phyloP scores from a whole-genome alignment of 495 filamentous ascomycete species.

The Immersiella caudata region DNA sequence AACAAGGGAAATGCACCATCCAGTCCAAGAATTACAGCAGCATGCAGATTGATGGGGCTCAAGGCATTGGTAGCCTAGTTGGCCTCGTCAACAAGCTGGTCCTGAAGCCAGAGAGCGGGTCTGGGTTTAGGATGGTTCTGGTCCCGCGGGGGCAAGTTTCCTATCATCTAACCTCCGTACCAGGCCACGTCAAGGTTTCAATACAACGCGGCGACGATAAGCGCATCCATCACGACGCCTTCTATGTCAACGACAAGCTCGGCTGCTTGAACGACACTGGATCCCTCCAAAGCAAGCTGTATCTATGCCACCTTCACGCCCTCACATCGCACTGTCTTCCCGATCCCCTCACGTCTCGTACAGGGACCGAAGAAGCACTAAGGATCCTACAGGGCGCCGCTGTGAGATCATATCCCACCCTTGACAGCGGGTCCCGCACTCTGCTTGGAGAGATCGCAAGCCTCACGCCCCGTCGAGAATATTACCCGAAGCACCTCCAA shows the following conservation, averaged over 20 bases:
- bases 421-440: conserved; percentile 43
- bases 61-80: conserved; percentile 54
- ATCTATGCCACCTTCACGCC: conserved; percentile 61
- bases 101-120: conserved; percentile 34
- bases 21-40: conserved; percentile 36
- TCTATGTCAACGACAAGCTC: conserved; percentile 52
- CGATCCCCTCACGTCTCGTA: conserved; percentile 59
- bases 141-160: conserved; percentile 52
- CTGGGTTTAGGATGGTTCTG: conserved; percentile 46
- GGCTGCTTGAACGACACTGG: conserved; percentile 55
- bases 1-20: conserved; percentile 16
- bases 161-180: background rate
- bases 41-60: conserved; percentile 56
- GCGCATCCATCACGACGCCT: conserved; percentile 39
- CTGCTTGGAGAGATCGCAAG: conserved; percentile 50
- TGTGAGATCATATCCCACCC: conserved; percentile 51
- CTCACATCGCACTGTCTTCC: conserved; percentile 61
- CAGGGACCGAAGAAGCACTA: conserved; percentile 66
- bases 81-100: conserved; percentile 60
- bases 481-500: conserved; percentile 30
- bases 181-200: conserved; percentile 48
- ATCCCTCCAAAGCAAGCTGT: conserved; percentile 57
- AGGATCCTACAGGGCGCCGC: conserved; percentile 52
- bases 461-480: conserved; percentile 52
- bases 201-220: conserved; percentile 30